Base-by-base conservation (phyloP, 768 basidiomycete species). In the Phaeotremella skinneri region DNA sequence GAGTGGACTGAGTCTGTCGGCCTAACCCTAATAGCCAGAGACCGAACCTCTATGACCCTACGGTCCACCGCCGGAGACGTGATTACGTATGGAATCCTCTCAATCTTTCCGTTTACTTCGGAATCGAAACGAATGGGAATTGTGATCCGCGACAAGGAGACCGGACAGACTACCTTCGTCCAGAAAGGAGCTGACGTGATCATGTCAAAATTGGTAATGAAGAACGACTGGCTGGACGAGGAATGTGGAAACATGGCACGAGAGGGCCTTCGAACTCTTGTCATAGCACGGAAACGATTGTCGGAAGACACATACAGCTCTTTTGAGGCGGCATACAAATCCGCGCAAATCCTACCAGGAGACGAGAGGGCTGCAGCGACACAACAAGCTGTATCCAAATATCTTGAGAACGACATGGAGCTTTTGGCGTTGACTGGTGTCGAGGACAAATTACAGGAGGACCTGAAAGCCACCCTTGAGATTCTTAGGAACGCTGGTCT, bases 121-220 rank as follows among this genome's bases (percentile, higher is more conserved):
- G 96, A 98, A 76, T 92, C 92, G 0, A 98, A 99, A 77, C 89
- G 96, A 27, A 99, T 98, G 96, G 93, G 96, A 30, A 97, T 98
- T 72, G 83, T 99, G 69, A 88, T 98, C 31, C 86, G 88, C 25
- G 93, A 97, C 56, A 75, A 79, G 0, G 81, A 84, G 31, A 82
- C 83, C 0, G 85, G 87, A 50, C 90, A 93, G 59, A 85, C 93
- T 52, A 85, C 82, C 9, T 99, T 99, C 78, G 79, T 92, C 58
- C 91, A 98, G 72, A 99, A 99, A 74, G 96, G 96, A 25, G 96
- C 94, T 0, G 96, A 99, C 72, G 91, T 93, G n/a, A 90, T 98
- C 39, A 98, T 99, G 96, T 82, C 87, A 25, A 84, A 82, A 69
- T 91, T 99, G 52, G 94, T 98, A 32, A 91, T 90, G 73, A 85